Base-by-base conservation (phyloP, 768 basidiomycete genomes). In the Mycena kentingensis region DNA sequence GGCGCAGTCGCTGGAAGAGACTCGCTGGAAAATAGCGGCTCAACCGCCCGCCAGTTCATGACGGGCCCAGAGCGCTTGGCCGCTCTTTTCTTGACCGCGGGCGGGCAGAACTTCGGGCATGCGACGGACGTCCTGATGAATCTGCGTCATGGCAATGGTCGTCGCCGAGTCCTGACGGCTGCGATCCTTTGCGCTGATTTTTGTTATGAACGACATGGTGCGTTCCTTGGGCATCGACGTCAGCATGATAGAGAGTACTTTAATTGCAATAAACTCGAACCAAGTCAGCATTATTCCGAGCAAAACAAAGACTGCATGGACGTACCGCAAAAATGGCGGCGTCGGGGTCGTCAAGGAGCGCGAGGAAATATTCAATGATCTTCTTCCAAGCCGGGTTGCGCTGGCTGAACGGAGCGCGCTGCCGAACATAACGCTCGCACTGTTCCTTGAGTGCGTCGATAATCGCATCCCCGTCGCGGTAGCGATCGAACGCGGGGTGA, bases 151-250 rank as follows among this genome's bases (percentile, higher is more conserved):
- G 12, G 41, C 41, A 25, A 42, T 42, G 7, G 24, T 26, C 22
- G 41, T 42, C 41, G 22, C 22, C 11, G 41, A 6, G 25, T 42
- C 41, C 25, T 42, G 41, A 26, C 8, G 6, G 41, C 22, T 26
- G 21, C 41, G 41, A n/a, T 42, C 41, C 26, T 42, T 42, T 7
- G 41, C 11, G 18, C 26, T 42, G 22, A 42, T 42, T 11, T 26
- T 22, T 19, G 22, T 42, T 11, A 42, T 24, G 11, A 26, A 24
- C 7, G 47, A 49, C 25, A 49, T 37, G 10, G 47, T 49, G 24
- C 35, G 47, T 19, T 49, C 47, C 22, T 49, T 25, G 16, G 47
- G 15, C 34, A 49, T 49, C 8, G 47, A 49, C 22, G 35, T 49
- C 15, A 35, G 47, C 13, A 35, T 15, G 15, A 49, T 49, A 7